Percentiles rank a stretch among this genome's conserved stretches.
Evolutionary conservation across 192 early-diverging fungal species (phyloP).

Genomic region (Dissophora ornata): DNA sequence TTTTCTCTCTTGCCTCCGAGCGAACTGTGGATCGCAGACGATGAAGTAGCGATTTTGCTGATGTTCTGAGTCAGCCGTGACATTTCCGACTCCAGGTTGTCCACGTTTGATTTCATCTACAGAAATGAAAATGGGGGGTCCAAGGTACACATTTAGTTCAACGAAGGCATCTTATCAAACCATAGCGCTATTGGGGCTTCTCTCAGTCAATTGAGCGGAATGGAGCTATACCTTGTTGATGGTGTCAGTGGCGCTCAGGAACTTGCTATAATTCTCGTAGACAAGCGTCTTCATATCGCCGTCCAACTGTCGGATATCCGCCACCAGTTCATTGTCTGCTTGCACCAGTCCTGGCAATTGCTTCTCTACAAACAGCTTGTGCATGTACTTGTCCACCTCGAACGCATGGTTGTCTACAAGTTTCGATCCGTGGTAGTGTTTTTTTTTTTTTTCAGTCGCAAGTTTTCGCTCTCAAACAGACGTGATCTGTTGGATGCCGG

Average conservation of each 20-base stretch:
- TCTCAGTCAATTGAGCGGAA: too few species aligned
- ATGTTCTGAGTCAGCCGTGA: slow-evolving; percentile 75
- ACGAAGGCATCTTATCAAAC: too few species aligned
- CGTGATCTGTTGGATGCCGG: too few species aligned
- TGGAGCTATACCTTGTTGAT: slow-evolving; percentile 71
- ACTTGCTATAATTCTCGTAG: slow-evolving; percentile 98
- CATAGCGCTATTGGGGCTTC: too few species aligned
- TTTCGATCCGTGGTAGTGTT: too few species aligned
- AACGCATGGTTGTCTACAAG: slow-evolving; percentile 72
- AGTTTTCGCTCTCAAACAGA: too few species aligned
- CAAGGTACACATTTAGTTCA: too few species aligned
- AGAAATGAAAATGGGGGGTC: too few species aligned
- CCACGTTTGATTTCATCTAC: slow-evolving; percentile 87
- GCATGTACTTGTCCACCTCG: slow-evolving; percentile 82
- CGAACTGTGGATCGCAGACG: slow-evolving; percentile 64
- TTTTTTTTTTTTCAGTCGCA: too few species aligned
- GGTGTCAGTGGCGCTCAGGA: slow-evolving; percentile 94
- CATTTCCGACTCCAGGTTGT: slow-evolving; percentile 90
- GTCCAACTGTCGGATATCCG: slow-evolving; percentile 89
- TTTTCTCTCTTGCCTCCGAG: slow-evolving; percentile 75
- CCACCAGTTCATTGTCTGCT: slow-evolving; percentile 80
- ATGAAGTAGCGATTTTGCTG: slow-evolving; percentile 65
- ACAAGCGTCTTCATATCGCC: slow-evolving; percentile 98
- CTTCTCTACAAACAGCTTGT: slow-evolving; percentile 76
- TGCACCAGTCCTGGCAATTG: slow-evolving; percentile 75